Conservation (phyloP, 2,329 filamentous ascomycete genomes). For the Ceratocystis papillata region DNA sequence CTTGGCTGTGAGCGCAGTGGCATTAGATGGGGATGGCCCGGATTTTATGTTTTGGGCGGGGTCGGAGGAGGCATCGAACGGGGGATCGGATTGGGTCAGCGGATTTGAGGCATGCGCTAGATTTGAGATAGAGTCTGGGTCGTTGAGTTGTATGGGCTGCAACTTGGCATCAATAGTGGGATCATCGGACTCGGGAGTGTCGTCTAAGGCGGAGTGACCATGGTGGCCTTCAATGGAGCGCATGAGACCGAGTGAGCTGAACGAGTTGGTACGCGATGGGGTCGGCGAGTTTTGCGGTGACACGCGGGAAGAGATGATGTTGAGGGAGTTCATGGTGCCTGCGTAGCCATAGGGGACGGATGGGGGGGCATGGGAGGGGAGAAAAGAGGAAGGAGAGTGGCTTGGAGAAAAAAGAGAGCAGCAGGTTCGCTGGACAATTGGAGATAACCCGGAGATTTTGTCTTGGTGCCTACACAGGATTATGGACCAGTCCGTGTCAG, state of each 20-base stretch:
- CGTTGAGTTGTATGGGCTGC: slow-evolving; percentile 31
- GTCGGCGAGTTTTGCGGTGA: slow-evolving; percentile 48
- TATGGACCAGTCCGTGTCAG: background rate
- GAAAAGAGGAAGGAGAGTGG: background rate
- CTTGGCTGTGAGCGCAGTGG: background rate
- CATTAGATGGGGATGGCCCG: slow-evolving; percentile 26
- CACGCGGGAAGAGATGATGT: slow-evolving; percentile 80
- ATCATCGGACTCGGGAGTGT: slow-evolving; percentile 29
- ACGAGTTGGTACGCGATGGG: slow-evolving; percentile 51
- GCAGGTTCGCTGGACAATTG: too few relatives aligned
- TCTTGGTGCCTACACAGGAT: background rate
- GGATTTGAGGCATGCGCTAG: slow-evolving; percentile 26
- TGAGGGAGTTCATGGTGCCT: slow-evolving; percentile 85
- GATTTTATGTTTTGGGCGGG: slow-evolving; percentile 48
- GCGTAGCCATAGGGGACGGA: slow-evolving; percentile 43
- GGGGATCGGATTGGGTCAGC: slow-evolving; percentile 30
- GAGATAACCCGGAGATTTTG: background rate
- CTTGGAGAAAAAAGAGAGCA: background rate
- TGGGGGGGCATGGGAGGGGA: background rate
- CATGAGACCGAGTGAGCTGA: slow-evolving; percentile 43
- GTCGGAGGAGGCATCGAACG: slow-evolving; percentile 38
- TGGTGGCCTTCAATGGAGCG: slow-evolving; percentile 29
- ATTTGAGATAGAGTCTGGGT: slow-evolving; percentile 18
- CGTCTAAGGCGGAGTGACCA: slow-evolving; percentile 33
- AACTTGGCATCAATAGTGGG: slow-evolving; percentile 7